phyloP scores from a whole-genome alignment of 2,329 filamentous ascomycete genomes.

The Ramichloridium luteum region DNA sequence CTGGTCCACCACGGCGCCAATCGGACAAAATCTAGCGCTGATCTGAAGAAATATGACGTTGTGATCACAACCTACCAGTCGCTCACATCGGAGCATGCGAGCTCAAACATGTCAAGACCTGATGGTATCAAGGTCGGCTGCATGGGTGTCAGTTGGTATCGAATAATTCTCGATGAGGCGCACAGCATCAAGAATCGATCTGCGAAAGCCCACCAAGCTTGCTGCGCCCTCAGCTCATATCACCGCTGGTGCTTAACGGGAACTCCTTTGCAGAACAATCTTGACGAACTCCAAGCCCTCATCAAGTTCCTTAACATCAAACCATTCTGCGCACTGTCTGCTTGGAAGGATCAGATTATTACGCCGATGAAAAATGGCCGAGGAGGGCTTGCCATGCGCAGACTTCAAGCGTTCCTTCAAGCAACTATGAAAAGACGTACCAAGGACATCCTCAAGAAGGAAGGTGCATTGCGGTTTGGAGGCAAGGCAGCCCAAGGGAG shows the following conservation, averaged over 20 bases:
- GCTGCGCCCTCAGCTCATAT: slow-evolving; percentile 69
- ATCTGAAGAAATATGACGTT: slow-evolving; percentile 77
- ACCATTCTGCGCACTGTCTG: slow-evolving; percentile 72
- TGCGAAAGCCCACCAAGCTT: slow-evolving; percentile 87
- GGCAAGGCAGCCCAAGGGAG: slow-evolving; percentile 49
- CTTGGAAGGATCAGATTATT: slow-evolving; percentile 89
- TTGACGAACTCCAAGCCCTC: slow-evolving; percentile 88
- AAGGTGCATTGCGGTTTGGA: slow-evolving; percentile 66
- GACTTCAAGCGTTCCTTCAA: slow-evolving; percentile 71
- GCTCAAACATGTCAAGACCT: slow-evolving; percentile 49
- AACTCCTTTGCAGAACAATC: slow-evolving; percentile 95
- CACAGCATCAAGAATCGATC: slow-evolving; percentile 98
- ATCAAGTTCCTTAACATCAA: slow-evolving; percentile 87
- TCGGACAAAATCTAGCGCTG: slow-evolving; percentile 64
- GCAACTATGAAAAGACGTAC: slow-evolving; percentile 99
- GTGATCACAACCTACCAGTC: slow-evolving; percentile 97
- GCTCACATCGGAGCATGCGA: slow-evolving; percentile 76
- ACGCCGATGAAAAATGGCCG: slow-evolving; percentile 79
- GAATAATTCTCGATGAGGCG: slow-evolving; percentile 88
- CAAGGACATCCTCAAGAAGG: slow-evolving; percentile 88
- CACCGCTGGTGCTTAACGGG: slow-evolving; percentile 95
- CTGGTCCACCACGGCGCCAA: slow-evolving; percentile 83
- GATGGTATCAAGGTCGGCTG: slow-evolving; percentile 63
- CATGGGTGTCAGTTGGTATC: slow-evolving; percentile 89
- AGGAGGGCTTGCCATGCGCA: slow-evolving; percentile 75